These are phyloP conservation scores for Calocybe indica DNA, from an alignment of 768 basidiomycete genomes.

Conservation along the genomic window DNA sequence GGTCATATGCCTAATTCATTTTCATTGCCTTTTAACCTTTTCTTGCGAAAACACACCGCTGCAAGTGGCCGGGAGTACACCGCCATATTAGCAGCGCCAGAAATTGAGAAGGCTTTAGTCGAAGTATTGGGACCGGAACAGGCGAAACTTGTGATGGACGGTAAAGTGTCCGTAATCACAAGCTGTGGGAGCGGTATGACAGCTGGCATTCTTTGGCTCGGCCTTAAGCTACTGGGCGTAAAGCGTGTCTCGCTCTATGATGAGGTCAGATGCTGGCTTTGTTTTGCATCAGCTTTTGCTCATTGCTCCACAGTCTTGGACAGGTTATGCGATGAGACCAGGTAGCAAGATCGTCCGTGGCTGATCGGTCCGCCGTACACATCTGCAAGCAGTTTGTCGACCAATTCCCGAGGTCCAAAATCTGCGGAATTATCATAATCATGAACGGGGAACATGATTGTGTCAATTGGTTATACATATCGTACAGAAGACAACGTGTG, in stretches of 20 bases:
- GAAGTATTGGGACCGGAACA: constrained; percentile 56
- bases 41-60: constrained; percentile 45
- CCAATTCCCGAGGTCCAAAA: not conserved
- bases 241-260: constrained; percentile 77
- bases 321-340: constrained; percentile 78
- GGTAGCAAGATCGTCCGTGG: constrained; percentile 56
- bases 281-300: constrained; percentile 1
- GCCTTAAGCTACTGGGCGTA: constrained; percentile 67
- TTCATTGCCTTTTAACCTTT: constrained; percentile 77
- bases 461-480: not conserved
- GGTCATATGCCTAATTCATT: constrained; percentile 90
- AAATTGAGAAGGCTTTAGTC: constrained; percentile 55
- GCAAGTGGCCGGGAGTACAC: constrained; percentile 45
- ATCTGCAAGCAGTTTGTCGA: not conserved
- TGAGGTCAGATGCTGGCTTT: constrained; percentile 53
- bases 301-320: constrained; percentile 71
- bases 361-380: no score
- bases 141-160: constrained; percentile 51
- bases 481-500: not conserved
- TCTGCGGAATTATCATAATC: not conserved
- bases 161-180: constrained; percentile 57
- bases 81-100: constrained; percentile 49
- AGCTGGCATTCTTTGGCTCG: constrained; percentile 91
- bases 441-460: not conserved
- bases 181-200: constrained; percentile 98